These are phyloP conservation scores for Apiosordaria backusii DNA, from an alignment of 495 filamentous ascomycete genomes.

Conservation along the genomic window DNA sequence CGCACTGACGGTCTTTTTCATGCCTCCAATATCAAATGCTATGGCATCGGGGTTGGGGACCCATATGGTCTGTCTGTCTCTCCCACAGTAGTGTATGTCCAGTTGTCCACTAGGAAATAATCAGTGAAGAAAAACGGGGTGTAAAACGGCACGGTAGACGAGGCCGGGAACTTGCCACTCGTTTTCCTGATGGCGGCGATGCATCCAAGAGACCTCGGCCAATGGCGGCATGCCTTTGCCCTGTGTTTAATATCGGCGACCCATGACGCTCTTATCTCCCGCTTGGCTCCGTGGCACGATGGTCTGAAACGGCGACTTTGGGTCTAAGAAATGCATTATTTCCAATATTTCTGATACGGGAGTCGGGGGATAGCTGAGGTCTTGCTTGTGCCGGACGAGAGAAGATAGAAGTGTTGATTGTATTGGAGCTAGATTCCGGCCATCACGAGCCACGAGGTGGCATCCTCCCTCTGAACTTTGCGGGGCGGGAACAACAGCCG, in stretches of 20 bases:
- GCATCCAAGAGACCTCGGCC: constrained; percentile 20
- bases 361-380: not conserved
- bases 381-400: not conserved
- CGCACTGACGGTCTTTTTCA: constrained; percentile 3
- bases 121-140: not conserved
- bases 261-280: constrained; percentile 26
- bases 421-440: no score
- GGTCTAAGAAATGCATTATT: not conserved
- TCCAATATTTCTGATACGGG: not conserved
- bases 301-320: not conserved
- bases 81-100: no score
- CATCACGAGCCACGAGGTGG: not conserved
- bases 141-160: constrained; percentile 1
- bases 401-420: not conserved
- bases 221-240: constrained; percentile 15
- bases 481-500: constrained; percentile 3
- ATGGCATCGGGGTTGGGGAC: not conserved
- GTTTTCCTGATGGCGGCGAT: not conserved
- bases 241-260: constrained; percentile 17
- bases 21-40: not conserved
- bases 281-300: not conserved
- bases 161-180: constrained; percentile 12
- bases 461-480: not conserved
- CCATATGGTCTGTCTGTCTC: not conserved
- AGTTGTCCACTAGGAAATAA: not conserved